A percentile compares a stretch with the other conserved stretches of the same genome.
Conservation (phyloP, 2,329 filamentous ascomycete species). For the Aspergillus ochraceoroseus region DNA sequence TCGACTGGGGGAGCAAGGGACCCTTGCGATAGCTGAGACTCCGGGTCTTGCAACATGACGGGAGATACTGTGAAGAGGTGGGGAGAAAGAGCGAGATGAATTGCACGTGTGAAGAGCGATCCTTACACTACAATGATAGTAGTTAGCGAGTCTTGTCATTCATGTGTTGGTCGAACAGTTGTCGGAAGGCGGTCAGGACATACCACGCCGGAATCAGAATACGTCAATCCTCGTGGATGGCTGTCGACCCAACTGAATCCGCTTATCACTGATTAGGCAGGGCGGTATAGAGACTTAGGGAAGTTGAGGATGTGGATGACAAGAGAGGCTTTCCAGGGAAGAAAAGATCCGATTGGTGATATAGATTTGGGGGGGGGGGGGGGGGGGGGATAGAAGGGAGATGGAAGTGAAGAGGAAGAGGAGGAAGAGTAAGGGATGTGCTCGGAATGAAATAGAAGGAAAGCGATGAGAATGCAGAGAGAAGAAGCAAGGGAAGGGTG, state of each 20-base stretch:
- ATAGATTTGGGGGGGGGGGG: conserved; percentile 6
- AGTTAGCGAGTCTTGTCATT: conserved; percentile 14
- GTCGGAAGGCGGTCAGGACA: conserved; percentile 19
- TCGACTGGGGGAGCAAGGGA: conserved; percentile 39
- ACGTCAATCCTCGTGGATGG: conserved; percentile 6
- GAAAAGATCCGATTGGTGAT: conserved; percentile 6
- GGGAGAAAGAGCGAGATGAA: conserved; percentile 9
- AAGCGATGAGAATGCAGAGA: conserved; percentile 21
- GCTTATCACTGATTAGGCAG: conserved; percentile 28
- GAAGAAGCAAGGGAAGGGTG: conserved; percentile 9
- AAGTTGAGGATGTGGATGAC: neutral
- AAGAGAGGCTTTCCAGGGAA: neutral
- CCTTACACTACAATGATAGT: conserved; percentile 21
- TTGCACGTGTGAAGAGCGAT: conserved; percentile 19
- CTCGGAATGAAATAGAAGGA: conserved; percentile 16
- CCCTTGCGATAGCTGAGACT: conserved; percentile 29
- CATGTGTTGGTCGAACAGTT: conserved; percentile 13
- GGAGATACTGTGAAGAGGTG: conserved; percentile 5
- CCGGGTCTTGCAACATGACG: conserved; percentile 33
- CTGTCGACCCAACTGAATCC: conserved; percentile 3
- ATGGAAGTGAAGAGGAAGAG: conserved; percentile 12
- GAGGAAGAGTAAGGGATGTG: conserved; percentile 14
- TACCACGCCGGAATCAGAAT: conserved; percentile 25
- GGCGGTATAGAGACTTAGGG: conserved; percentile 19
- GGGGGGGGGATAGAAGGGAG: conserved; percentile 5